A percentile compares a stretch with the other conserved stretches of the same genome.
Conservation (phyloP, 2,329 filamentous ascomycete genomes). For the Ilyonectria sp. region DNA sequence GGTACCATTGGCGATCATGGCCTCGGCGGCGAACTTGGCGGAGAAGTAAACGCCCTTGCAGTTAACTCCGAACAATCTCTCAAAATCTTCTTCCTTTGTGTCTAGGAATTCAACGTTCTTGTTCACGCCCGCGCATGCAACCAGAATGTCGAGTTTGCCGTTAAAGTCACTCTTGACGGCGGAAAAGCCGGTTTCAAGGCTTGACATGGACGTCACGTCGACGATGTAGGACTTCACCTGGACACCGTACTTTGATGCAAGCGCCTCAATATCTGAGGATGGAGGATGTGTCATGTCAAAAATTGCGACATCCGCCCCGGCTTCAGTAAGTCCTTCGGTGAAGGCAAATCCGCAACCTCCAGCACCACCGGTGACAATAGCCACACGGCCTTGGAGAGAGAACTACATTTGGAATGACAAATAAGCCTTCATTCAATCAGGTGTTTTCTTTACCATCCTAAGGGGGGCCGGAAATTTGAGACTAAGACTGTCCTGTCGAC, state of each 20-base stretch:
- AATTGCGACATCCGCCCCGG: conserved; percentile 71
- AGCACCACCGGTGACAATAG: conserved; percentile 66
- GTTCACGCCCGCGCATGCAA: conserved; percentile 72
- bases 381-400: conserved; percentile 62
- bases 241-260: conserved; percentile 57
- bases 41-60: conserved; percentile 76
- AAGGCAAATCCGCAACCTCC: conserved; percentile 75
- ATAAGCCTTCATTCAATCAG: conserved; percentile 1
- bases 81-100: conserved; percentile 75
- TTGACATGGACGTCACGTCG: conserved; percentile 60
- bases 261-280: conserved; percentile 62
- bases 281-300: conserved; percentile 70
- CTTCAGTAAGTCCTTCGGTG: conserved; percentile 68
- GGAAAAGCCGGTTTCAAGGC: conserved; percentile 66
- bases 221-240: conserved; percentile 67
- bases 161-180: conserved; percentile 60
- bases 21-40: conserved; percentile 64
- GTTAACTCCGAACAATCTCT: conserved; percentile 75
- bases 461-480: background rate
- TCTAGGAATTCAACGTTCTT: conserved; percentile 73
- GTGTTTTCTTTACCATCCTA: background rate
- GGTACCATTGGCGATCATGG: conserved; percentile 67
- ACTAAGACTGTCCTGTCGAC: background rate
- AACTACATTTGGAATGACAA: conserved; percentile 53
- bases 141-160: conserved; percentile 67